Percentiles rank a stretch among this genome's conserved stretches.
These are phyloP conservation scores for Alternaria arborescens DNA, from an alignment of 2,329 filamentous ascomycete species.

Conservation along the genomic window DNA sequence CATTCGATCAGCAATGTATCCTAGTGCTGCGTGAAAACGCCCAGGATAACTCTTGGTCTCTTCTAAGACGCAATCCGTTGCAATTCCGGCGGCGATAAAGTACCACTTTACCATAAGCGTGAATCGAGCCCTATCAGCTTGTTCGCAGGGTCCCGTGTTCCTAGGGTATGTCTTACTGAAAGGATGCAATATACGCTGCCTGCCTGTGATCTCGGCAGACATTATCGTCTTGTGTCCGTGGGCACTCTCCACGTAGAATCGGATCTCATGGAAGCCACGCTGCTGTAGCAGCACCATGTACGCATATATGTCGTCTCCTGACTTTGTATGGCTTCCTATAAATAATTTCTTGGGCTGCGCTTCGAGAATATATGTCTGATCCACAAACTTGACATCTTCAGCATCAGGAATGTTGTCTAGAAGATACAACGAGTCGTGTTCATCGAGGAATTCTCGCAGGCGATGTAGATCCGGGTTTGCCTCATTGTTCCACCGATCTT, in stretches of 20 bases:
- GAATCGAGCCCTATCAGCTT: slow-evolving; percentile 9
- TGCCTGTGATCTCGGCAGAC: slow-evolving; percentile 5
- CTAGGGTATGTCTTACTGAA: slow-evolving; percentile 22
- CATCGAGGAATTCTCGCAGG: slow-evolving; percentile 10
- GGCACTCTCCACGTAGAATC: slow-evolving; percentile 12
- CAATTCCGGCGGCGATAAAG: slow-evolving; percentile 24
- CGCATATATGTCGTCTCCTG: slow-evolving; percentile 18
- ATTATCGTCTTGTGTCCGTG: background rate
- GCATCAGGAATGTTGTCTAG: slow-evolving; percentile 19
- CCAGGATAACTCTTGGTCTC: slow-evolving; percentile 21
- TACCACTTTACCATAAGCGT: slow-evolving; percentile 20
- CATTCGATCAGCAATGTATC: slow-evolving; percentile 17
- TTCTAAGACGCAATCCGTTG: slow-evolving; percentile 14
- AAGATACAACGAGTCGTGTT: slow-evolving; percentile 12
- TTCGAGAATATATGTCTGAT: slow-evolving; percentile 12
- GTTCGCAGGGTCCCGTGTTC: background rate
- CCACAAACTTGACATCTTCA: slow-evolving; percentile 15
- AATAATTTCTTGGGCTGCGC: slow-evolving; percentile 21
- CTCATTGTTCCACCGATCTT: background rate
- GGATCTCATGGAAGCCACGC: slow-evolving; percentile 12
- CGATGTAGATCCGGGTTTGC: slow-evolving; percentile 7
- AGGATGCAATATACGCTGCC: slow-evolving; percentile 20
- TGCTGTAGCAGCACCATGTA: slow-evolving; percentile 12
- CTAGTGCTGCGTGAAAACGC: slow-evolving; percentile 14
- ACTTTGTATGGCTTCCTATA: slow-evolving; percentile 11